Base-by-base conservation (phyloP, 306 rosid species). In the Betula pendula region DNA sequence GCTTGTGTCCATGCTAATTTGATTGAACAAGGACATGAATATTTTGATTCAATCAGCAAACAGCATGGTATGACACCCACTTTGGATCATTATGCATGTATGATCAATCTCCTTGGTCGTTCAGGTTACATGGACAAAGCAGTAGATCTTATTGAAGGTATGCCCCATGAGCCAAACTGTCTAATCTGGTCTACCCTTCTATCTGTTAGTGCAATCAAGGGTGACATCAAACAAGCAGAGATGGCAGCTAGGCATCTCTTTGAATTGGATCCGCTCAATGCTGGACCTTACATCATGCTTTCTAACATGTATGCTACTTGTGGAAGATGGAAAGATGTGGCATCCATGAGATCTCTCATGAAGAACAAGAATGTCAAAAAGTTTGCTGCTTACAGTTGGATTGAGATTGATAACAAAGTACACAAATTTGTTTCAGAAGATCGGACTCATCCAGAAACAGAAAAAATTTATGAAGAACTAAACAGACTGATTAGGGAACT, bases 371-470 rank as follows among this genome's bases (percentile, higher is more conserved):
- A 71, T 45, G 63, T 84, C 8, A 81, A 77, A 69, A 84, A 84
- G 43, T 56, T 31, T 56, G 71, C 85, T 52, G 85, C 77, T 42
- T 81, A 78, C 66, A 84, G 88, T 74, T 84, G 83, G 88, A 74
- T 79, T 67, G 83, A 84, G 53, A 75, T 84, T 45, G 79, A 56
- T 3, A 76, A 80, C 66, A 60, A 69, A 59, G 72, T 80, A 15
- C 76, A 77, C 65, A 77, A 73, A 70, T 82, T 78, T 48, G 62
- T 71, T 60, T 77, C 80, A 5, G 82, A 70, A 51, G 82, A 74
- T 55, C 73, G 65, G 5, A 47, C 71, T 5, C 83, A 82, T 78
- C 80, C 71, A 8, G 80, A 78, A 65, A 75, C 77, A 8, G 70
- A 73, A 56, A 19, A 73, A 22, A 82, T 82, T 33, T 82, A 82